Conservation (phyloP, 441 rosid genomes). For the Manihot esculenta region DNA sequence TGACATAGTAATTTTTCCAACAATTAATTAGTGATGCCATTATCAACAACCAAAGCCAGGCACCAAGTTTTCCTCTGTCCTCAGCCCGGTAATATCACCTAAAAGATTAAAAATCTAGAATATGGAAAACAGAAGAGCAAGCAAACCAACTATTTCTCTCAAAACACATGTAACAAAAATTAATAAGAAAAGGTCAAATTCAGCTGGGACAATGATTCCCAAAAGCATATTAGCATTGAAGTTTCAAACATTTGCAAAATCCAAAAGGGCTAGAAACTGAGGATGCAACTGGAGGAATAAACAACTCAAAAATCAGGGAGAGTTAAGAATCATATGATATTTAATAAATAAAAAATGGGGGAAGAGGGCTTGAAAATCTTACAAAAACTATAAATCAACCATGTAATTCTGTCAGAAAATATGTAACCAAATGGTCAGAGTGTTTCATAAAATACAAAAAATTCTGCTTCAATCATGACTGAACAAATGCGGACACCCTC, state of each 20-base stretch:
- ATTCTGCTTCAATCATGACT: neutral
- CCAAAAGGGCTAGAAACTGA: neutral
- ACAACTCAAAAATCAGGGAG: neutral
- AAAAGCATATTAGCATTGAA: neutral
- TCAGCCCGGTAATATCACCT: neutral
- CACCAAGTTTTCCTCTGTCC: neutral
- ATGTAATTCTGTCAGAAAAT: neutral
- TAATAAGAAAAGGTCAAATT: neutral
- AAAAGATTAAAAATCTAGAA: neutral
- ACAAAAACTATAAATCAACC: neutral
- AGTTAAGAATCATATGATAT: neutral
- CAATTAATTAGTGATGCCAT: neutral
- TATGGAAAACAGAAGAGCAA: neutral
- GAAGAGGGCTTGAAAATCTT: neutral
- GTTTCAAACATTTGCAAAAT: neutral
- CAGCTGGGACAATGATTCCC: neutral
- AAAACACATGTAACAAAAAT: neutral
- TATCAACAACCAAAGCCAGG: constrained; percentile 4
- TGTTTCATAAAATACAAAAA: neutral
- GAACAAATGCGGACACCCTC: neutral
- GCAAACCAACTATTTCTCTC: neutral
- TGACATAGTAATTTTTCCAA: too few relatives aligned
- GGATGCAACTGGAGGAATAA: too few relatives aligned
- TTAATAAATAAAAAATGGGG: neutral
- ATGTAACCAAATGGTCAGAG: neutral